A percentile compares a stretch with the other conserved stretches of the same genome.
Conservation (phyloP, 441 rosid genomes). For the Pelargonium myrrhifolium region DNA sequence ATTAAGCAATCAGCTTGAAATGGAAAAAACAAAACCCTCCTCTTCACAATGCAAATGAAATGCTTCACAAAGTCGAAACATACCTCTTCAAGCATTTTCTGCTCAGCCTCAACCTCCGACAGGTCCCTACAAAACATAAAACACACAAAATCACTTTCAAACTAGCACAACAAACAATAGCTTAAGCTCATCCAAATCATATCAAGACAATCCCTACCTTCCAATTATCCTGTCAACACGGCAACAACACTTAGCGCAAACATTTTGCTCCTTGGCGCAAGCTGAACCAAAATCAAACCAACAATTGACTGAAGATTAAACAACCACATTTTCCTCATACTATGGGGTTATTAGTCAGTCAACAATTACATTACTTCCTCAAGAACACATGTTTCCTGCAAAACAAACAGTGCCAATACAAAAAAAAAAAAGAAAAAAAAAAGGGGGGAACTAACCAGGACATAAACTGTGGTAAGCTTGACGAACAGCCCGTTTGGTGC, state of each 20-base stretch:
- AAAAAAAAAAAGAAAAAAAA: no score
- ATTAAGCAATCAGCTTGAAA: conserved; percentile 6
- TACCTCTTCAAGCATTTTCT: conserved; percentile 73
- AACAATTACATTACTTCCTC: not conserved
- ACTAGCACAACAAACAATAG: not conserved
- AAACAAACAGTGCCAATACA: conserved; percentile 4
- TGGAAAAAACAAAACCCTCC: not conserved
- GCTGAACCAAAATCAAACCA: conserved; percentile 30
- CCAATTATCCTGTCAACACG: conserved; percentile 45
- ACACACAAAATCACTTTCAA: not conserved
- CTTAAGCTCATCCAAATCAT: not conserved
- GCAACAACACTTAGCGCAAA: conserved; percentile 80
- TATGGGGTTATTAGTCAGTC: not conserved
- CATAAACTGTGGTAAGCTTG: conserved; percentile 88
- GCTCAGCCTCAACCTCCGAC: conserved; percentile 74
- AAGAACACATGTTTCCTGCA: not conserved
- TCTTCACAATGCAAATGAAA: not conserved
- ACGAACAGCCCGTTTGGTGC: conserved; percentile 78
- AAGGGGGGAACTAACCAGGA: conserved; percentile 40
- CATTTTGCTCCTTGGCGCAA: conserved; percentile 86
- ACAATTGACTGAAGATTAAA: not conserved
- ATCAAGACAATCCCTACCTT: conserved; percentile 35
- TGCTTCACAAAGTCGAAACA: conserved; percentile 13
- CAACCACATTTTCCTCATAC: not conserved
- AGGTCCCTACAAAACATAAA: conserved; percentile 40